phyloP scores from a whole-genome alignment of 2,329 filamentous ascomycete genomes.

The Colletotrichum sp. region DNA sequence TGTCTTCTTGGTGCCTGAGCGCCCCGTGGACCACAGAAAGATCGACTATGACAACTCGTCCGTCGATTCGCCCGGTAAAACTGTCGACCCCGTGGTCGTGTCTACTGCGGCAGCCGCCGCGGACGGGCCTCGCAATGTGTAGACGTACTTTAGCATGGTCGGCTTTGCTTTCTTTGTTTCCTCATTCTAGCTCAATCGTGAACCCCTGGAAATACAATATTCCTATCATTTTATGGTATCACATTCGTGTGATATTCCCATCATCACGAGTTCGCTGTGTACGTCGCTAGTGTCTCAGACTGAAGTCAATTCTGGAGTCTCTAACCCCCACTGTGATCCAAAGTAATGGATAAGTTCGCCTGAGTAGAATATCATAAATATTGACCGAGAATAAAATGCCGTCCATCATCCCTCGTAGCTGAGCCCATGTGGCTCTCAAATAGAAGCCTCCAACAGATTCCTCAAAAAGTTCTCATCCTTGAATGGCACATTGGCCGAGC shows the following conservation, averaged over 20 bases:
- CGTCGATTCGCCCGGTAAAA: neutral
- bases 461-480: constrained; percentile 31
- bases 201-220: neutral
- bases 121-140: neutral
- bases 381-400: neutral
- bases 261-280: accelerated
- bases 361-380: neutral
- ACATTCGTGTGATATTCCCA: accelerated
- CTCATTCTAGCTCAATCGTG: accelerated
- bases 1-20: constrained; percentile 41
- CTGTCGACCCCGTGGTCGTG: neutral
- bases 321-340: neutral
- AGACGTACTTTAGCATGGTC: accelerated
- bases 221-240: neutral
- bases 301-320: neutral
- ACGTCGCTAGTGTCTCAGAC: neutral
- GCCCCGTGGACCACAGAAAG: constrained; percentile 26
- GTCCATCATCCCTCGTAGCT: neutral
- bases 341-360: accelerated
- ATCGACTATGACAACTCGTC: neutral
- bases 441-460: neutral
- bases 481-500: constrained; percentile 45
- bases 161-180: accelerated
- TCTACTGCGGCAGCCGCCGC: neutral
- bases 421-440: neutral